These are phyloP conservation scores for Phytopythium montanum DNA, from an alignment of 352 stramenopile genomes.

Conservation along the genomic window DNA sequence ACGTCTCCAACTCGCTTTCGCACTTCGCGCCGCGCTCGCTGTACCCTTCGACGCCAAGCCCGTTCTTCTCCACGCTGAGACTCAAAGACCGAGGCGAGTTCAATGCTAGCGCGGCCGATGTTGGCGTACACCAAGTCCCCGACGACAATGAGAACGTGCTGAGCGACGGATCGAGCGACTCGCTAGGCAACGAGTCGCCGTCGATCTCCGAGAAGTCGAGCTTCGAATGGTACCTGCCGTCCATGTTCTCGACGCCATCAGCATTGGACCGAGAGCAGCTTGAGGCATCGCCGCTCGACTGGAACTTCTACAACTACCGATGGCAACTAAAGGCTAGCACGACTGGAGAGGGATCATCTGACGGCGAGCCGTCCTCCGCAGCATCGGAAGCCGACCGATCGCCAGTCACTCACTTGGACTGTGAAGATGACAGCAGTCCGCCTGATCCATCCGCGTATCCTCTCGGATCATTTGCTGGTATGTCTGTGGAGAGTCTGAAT, in stretches of 20 bases:
- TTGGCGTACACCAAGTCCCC: conserved; percentile 17
- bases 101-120: background rate
- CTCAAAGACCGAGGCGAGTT: background rate
- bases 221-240: conserved; percentile 75
- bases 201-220: conserved; percentile 32
- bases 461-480: conserved; percentile 53
- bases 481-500: conserved; percentile 27
- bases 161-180: conserved; percentile 3
- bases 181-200: conserved; percentile 11
- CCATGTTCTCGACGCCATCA: conserved; percentile 69
- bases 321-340: background rate
- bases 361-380: conserved; percentile 9
- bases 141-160: conserved; percentile 15
- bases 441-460: conserved; percentile 21
- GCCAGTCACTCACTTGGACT: conserved; percentile 4
- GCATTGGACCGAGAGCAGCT: conserved; percentile 47
- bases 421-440: background rate
- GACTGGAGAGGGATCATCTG: conserved; percentile 13
- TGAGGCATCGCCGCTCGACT: conserved; percentile 57
- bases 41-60: conserved; percentile 18
- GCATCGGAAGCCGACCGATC: conserved; percentile 5
- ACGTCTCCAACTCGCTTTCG: conserved; percentile 2
- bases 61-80: conserved; percentile 30
- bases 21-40: background rate
- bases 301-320: conserved; percentile 66